Evolutionary conservation across 1,284 basidiomycete genomes (phyloP).

Genomic region (Ganoderma resinaceum): DNA sequence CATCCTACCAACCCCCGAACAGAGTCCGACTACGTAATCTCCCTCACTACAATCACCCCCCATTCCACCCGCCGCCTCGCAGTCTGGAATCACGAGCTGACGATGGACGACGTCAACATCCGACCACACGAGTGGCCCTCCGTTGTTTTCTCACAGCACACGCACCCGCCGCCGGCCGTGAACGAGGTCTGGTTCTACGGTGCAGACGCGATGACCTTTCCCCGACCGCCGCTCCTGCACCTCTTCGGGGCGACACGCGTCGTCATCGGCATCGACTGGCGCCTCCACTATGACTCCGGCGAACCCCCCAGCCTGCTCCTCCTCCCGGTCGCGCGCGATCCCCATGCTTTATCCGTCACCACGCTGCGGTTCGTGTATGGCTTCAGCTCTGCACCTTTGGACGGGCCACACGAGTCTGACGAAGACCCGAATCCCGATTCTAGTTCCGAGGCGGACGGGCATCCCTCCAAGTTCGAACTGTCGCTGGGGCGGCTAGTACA

Average conservation of each 20-base stretch:
- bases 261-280: not conserved
- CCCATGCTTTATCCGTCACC: not conserved
- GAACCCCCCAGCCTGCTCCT: not conserved
- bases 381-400: not conserved
- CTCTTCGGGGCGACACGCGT: not conserved
- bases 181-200: slow-evolving; percentile 9
- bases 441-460: too few species aligned
- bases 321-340: not conserved
- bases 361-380: not conserved
- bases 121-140: not conserved
- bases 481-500: not conserved
- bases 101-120: too few species aligned
- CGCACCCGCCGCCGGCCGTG: not conserved
- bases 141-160: not conserved
- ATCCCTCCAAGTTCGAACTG: not conserved
- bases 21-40: not conserved
- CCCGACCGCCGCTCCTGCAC: not conserved
- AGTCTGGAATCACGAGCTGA: not conserved
- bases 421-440: not conserved
- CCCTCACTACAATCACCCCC: slow-evolving; percentile 1
- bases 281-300: too few species aligned
- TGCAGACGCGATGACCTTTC: not conserved
- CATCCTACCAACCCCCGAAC: slow-evolving; percentile 1
- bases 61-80: slow-evolving; percentile 5
- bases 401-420: not conserved